Evolutionary conservation across 2,329 filamentous ascomycete genomes (phyloP).

Genomic region (Fusarium xylarioides): DNA sequence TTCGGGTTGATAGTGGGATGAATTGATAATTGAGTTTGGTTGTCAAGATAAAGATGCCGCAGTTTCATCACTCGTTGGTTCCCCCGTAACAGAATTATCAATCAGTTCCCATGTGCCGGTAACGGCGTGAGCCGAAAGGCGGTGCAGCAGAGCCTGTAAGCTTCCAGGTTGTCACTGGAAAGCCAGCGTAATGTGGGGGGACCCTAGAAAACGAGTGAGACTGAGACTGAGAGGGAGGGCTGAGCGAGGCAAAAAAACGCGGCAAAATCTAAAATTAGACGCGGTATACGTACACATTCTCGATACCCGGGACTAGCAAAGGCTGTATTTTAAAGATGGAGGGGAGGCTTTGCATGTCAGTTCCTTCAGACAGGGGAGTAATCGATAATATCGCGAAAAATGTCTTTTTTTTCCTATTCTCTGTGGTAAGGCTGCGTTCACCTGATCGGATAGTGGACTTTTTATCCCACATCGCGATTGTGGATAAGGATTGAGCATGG

Average conservation of each 20-base stretch:
- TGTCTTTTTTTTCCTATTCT: neutral
- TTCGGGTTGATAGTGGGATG: neutral
- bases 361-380: neutral
- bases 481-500: neutral
- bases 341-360: conserved; percentile 23
- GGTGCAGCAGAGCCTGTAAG: neutral
- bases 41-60: neutral
- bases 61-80: neutral
- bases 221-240: conserved; percentile 10
- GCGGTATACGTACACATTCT: neutral
- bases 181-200: conserved; percentile 1
- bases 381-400: conserved; percentile 3
- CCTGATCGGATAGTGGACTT: neutral
- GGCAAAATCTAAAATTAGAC: conserved; percentile 41
- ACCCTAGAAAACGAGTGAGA: neutral
- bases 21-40: neutral
- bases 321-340: conserved; percentile 33
- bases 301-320: conserved; percentile 25
- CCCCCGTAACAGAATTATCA: neutral
- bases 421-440: conserved; percentile 4
- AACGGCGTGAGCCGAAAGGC: neutral
- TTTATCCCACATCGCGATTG: neutral
- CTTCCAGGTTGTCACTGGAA: neutral
- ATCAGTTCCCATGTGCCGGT: neutral
- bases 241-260: conserved; percentile 36